These are phyloP conservation scores for Stenocarpella maydis DNA, from an alignment of 2,329 filamentous ascomycete species.

Conservation along the genomic window DNA sequence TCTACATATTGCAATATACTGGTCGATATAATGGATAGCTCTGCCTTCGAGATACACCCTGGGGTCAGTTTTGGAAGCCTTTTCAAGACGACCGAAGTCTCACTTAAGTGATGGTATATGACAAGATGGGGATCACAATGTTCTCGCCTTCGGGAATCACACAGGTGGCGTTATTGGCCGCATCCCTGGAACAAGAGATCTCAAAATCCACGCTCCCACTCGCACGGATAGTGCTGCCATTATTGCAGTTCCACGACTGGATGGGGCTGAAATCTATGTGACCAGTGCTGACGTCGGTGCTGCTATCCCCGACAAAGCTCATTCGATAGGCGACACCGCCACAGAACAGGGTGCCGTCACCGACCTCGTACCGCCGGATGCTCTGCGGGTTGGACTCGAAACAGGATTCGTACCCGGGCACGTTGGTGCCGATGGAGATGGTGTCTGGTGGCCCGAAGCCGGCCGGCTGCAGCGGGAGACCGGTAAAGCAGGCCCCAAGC, in stretches of 20 bases:
- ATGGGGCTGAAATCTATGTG: constrained; percentile 21
- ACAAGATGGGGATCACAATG: constrained; percentile 23
- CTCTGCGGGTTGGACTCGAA: constrained; percentile 32
- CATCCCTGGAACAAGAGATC: constrained; percentile 11
- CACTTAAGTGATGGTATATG: constrained; percentile 16
- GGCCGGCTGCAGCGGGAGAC: constrained; percentile 30
- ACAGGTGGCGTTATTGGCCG: constrained; percentile 23
- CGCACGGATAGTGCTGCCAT: constrained; percentile 25
- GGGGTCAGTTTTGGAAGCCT: no score
- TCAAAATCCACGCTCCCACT: constrained; percentile 30
- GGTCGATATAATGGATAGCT: no score
- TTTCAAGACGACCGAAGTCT: fast-evolving
- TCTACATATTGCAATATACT: no score
- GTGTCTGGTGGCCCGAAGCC: constrained; percentile 29
- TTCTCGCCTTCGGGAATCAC: constrained; percentile 2
- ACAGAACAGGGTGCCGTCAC: constrained; percentile 15
- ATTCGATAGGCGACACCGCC: constrained; percentile 26
- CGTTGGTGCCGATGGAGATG: constrained; percentile 14
- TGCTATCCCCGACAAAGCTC: constrained; percentile 19
- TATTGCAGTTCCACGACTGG: constrained; percentile 18
- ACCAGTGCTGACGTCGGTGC: constrained; percentile 14
- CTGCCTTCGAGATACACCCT: no score
- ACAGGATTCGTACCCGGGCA: constrained; percentile 16
- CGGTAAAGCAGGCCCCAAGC: constrained; percentile 8
- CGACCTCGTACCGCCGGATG: constrained; percentile 27